These are phyloP conservation scores for Cajanus cajan DNA, from an alignment of 306 rosid genomes.

Conservation along the genomic window DNA sequence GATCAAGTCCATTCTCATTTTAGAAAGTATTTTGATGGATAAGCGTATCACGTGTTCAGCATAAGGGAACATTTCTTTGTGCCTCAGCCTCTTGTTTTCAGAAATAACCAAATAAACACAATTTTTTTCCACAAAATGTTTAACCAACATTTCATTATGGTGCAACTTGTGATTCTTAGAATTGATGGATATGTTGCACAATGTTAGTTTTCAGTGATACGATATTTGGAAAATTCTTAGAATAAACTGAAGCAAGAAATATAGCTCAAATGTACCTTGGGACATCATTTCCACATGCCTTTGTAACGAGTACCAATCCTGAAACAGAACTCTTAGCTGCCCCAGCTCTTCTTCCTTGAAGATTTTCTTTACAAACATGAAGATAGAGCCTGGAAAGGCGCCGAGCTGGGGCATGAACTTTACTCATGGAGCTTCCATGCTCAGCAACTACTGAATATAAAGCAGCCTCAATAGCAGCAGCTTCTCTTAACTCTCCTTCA, in stretches of 20 bases:
- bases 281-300: constrained; percentile 92
- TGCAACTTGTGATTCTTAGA: neutral
- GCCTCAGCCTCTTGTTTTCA: neutral
- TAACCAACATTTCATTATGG: neutral
- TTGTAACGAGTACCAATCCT: constrained; percentile 76
- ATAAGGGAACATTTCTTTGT: neutral
- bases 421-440: constrained; percentile 79
- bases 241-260: constrained; percentile 3
- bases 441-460: constrained; percentile 80
- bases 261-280: constrained; percentile 56
- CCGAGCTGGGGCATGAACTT: constrained; percentile 87
- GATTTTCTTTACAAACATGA: constrained; percentile 62
- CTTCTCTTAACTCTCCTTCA: constrained; percentile 88
- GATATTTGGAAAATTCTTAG: neutral
- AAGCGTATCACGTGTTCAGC: neutral
- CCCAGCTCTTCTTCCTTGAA: constrained; percentile 52
- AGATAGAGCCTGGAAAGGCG: constrained; percentile 82
- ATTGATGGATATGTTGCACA: constrained; percentile 2
- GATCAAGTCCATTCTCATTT: neutral
- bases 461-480: constrained; percentile 82
- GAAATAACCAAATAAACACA: neutral
- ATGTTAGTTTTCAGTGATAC: neutral
- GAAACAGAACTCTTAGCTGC: constrained; percentile 80
- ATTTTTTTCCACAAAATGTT: neutral
- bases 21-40: neutral